phyloP scores from a whole-genome alignment of 2,329 filamentous ascomycete genomes.

The Penicillium sp. region DNA sequence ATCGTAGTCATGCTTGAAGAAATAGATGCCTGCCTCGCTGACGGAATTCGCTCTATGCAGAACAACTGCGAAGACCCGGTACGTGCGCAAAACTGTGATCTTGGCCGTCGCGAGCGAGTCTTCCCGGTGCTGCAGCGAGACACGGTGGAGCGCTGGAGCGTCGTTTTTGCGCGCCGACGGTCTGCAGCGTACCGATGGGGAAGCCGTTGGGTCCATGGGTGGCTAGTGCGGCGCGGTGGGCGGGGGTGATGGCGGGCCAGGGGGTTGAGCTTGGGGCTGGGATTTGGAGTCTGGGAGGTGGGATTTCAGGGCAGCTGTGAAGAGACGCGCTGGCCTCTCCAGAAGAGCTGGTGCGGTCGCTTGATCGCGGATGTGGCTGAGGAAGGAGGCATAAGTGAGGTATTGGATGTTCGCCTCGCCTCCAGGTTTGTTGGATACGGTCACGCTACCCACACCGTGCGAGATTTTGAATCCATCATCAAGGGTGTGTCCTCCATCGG shows the following conservation, averaged over 20 bases:
- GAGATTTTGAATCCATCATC: slow-evolving; percentile 14
- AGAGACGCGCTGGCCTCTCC: slow-evolving; percentile 20
- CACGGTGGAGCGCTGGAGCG: slow-evolving; percentile 1
- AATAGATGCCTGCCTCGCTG: slow-evolving; percentile 22
- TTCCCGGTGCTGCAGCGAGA: slow-evolving; percentile 5
- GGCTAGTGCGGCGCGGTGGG: slow-evolving; percentile 13
- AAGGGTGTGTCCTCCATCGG: slow-evolving; percentile 13
- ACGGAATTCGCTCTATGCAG: slow-evolving; percentile 23
- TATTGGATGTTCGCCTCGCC: slow-evolving; percentile 23
- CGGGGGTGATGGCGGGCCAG: slow-evolving; percentile 22
- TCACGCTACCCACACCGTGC: slow-evolving; percentile 11
- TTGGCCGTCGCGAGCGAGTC: background rate
- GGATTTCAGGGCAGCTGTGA: slow-evolving; percentile 12
- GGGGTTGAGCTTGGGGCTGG: background rate
- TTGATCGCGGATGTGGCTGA: slow-evolving; percentile 13
- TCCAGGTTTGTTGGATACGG: slow-evolving; percentile 21
- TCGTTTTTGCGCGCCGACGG: background rate
- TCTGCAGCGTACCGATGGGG: slow-evolving; percentile 21
- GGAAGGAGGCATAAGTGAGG: slow-evolving; percentile 21
- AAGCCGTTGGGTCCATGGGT: slow-evolving; percentile 12
- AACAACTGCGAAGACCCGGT: slow-evolving; percentile 19
- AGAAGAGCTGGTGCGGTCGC: slow-evolving; percentile 9
- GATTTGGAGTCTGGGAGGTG: slow-evolving; percentile 18
- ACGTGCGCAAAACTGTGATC: background rate
- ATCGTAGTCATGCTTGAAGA: slow-evolving; percentile 17